Base-by-base conservation (phyloP, 129 eudicot species). In the Ambrosia artemisiifolia region DNA sequence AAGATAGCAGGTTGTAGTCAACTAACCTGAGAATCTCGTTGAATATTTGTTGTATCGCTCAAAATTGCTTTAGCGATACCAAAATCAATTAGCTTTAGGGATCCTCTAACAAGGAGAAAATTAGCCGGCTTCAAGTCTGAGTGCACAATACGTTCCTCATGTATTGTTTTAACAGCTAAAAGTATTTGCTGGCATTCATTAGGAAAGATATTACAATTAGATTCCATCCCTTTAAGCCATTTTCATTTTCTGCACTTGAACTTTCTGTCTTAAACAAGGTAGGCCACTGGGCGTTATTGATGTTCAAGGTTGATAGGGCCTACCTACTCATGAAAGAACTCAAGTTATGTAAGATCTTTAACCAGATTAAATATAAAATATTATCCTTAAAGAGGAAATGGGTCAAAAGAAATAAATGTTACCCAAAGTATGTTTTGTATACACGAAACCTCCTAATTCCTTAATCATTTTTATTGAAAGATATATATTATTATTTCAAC, bases 51-150 rank as follows among this genome's bases (percentile, higher is more conserved):
- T 10, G 99, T 94, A 71, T 94, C 99, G 51, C 93, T 90, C 97
- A 94, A 73, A 51, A 94, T 90, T 48, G 99, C 99, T 81, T 94
- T 94, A 75, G 99, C 99, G 32, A 94, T 94, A 47, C 99, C 99
- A 78, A 94, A 94, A 84, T 94, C 99, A 50, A 94, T 94, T 48
- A 94, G 94, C 86, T 94, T 94, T 42, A 94, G 81, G 8, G 97
- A 88, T 20, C 99, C 99, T 86, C 86, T 88, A 34, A 94, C 99
- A 43, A 94, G 96, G 69, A 94, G 99, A 78, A 94, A 94, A 83
- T 94, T 94, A 72, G 99, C 99, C 14, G 99, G 99, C 84, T 94
- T 94, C 67, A 94, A 81, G 78, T 94, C 99, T 16, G 99, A 94
- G 82, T 94, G 99, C 84, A 94, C 99, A 18, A 94, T 88, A 3